Conservation (phyloP, 2,329 filamentous ascomycete genomes). For the Verticillium alfalfae region DNA sequence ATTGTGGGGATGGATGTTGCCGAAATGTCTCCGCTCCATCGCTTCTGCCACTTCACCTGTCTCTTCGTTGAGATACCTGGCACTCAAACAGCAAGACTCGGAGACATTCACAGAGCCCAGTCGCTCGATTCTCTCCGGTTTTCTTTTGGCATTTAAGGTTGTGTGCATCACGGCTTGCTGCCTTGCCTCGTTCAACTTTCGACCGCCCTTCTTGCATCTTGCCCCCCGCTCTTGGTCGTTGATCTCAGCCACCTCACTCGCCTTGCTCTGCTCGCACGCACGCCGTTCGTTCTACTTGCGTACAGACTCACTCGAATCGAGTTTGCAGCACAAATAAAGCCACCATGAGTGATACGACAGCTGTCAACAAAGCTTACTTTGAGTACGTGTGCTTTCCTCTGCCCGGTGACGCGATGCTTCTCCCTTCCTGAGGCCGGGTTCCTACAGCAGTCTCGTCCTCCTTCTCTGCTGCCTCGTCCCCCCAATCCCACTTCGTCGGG, state of each 20-base stretch:
- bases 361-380: conserved; percentile 12
- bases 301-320: neutral
- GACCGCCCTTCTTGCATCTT: neutral
- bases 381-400: conserved; percentile 5
- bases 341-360: conserved; percentile 7
- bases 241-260: too few species aligned
- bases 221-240: too few species aligned
- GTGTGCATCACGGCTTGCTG: neutral
- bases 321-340: neutral
- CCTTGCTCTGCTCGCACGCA: neutral
- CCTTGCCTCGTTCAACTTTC: neutral
- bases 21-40: conserved; percentile 24
- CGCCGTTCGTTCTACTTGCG: neutral
- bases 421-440: conserved; percentile 3
- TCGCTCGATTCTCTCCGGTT: neutral
- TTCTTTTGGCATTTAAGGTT: neutral
- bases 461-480: neutral
- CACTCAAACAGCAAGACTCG: neutral
- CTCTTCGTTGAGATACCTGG: neutral
- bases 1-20: conserved; percentile 10
- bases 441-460: conserved; percentile 3
- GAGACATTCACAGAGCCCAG: neutral
- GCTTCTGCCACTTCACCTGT: neutral
- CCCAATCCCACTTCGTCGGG: neutral
- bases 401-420: neutral